Evolutionary conservation across 2,329 filamentous ascomycete species (phyloP).

Genomic region (Huntiella abstrusa): DNA sequence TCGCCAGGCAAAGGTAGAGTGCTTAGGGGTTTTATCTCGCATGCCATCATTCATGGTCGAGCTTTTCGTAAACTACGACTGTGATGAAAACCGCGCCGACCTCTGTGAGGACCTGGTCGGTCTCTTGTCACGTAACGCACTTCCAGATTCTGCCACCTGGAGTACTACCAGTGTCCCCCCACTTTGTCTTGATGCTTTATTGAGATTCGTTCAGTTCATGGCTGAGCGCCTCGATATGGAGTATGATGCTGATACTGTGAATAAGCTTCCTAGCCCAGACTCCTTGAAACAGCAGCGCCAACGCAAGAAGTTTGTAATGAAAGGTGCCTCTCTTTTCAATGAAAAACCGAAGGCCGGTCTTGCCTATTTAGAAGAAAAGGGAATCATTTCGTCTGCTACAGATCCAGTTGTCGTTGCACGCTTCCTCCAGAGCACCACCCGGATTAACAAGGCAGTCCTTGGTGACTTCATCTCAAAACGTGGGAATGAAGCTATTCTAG

Average conservation of each 20-base stretch:
- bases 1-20: slow-evolving; percentile 95
- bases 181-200: slow-evolving; percentile 74
- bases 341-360: slow-evolving; percentile 82
- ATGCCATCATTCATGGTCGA: slow-evolving; percentile 93
- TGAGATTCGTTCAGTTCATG: slow-evolving; percentile 83
- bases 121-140: slow-evolving; percentile 76
- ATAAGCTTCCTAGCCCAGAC: slow-evolving; percentile 44
- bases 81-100: slow-evolving; percentile 76
- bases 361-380: slow-evolving; percentile 65
- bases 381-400: slow-evolving; percentile 59
- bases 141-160: slow-evolving; percentile 95
- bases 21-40: slow-evolving; percentile 72
- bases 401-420: slow-evolving; percentile 63
- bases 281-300: slow-evolving; percentile 51
- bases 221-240: slow-evolving; percentile 65
- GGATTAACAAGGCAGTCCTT: slow-evolving; percentile 75
- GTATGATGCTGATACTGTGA: slow-evolving; percentile 20
- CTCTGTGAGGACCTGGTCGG: slow-evolving; percentile 92
- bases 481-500: slow-evolving; percentile 67
- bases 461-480: slow-evolving; percentile 89
- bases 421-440: slow-evolving; percentile 72
- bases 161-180: slow-evolving; percentile 97
- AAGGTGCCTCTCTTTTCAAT: slow-evolving; percentile 81
- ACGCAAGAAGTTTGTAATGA: slow-evolving; percentile 75
- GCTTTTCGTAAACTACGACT: slow-evolving; percentile 95